A percentile compares a stretch with the other conserved stretches of the same genome.
phyloP scores from a whole-genome alignment of 805 yeast genomes.

The Komagataella kurtzmanii region DNA sequence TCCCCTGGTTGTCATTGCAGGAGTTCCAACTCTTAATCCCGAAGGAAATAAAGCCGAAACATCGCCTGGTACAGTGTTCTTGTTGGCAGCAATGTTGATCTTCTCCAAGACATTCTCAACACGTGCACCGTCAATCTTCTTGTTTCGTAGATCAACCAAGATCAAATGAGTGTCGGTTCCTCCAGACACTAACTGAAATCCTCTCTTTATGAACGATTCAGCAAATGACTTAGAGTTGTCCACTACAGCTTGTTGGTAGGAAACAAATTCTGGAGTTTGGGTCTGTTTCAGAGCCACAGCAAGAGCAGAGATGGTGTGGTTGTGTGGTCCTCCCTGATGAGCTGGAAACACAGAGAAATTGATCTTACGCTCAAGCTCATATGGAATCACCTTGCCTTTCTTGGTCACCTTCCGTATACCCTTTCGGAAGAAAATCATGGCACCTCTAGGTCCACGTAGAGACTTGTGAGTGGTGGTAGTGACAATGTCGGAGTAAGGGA shows the following conservation, averaged over 20 bases:
- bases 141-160: conserved; percentile 67
- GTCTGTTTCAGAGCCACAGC: conserved; percentile 95
- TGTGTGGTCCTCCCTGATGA: conserved; percentile 99
- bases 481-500: conserved; percentile 87
- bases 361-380: conserved; percentile 83
- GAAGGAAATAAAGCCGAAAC: conserved; percentile 92
- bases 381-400: conserved; percentile 73
- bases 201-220: conserved; percentile 44
- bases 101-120: conserved; percentile 82
- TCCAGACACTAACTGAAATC: conserved; percentile 70
- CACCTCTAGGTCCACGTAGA: conserved; percentile 97
- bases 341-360: conserved; percentile 98
- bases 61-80: conserved; percentile 95
- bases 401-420: conserved; percentile 77
- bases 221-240: conserved; percentile 74
- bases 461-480: conserved; percentile 98
- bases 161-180: conserved; percentile 96
- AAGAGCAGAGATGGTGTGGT: conserved; percentile 92
- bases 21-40: conserved; percentile 94
- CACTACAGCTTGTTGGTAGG: conserved; percentile 75
- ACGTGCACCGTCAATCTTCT: conserved; percentile 89
- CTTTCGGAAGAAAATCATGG: conserved; percentile 94
- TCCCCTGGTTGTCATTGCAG: conserved; percentile 98
- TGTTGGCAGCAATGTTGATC: conserved; percentile 88
- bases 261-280: conserved; percentile 71